Evolutionary conservation across 768 basidiomycete species (phyloP), one percentile per base, ranked within the genome.

Genomic region (Panus rudis): DNA sequence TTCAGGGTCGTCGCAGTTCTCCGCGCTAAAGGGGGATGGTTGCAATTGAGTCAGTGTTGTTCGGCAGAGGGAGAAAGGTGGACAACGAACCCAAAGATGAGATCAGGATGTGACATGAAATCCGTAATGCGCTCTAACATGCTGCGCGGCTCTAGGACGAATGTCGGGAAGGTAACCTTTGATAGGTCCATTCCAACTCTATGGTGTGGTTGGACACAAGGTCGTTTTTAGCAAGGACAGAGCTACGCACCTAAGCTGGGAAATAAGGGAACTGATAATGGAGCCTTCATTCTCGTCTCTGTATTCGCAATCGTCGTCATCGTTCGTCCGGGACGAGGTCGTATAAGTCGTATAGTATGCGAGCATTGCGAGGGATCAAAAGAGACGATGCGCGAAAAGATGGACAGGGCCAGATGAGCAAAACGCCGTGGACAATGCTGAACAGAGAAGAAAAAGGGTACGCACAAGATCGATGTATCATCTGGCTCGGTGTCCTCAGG

Each of bases 71-170:
- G 35, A 44, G 32, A 31, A 38, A 32, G 48, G 43, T 23, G n/a
- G n/a, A n/a, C n/a, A n/a, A 71, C 86, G 64, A 64, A 80, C 91
- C 90, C 89, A 66, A 94, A 94, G 56, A 97, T 78, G 59, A 98
- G 82, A 68, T 99, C 93, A 23, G 96, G 92, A 65, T 98, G 96
- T 44, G 92, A 85, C 84, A 98, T 93, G 66, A 99, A 99, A 70
- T 99, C 94, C 25, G 96, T 98, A 56, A 99, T 94, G 52, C 96
- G 81, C 69, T 99, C 96, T 37, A 97, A 78, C 86, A 97, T 91
- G 55, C 89, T 92, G 58, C 96, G 72, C 4, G 96, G 96, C 66
- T 99, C 94, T 45, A 99, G 79, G 0, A 99, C 94, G 56, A 98
- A 99, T 0, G 84, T 86, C 28, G 90, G 91, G 62, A 92, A 87